phyloP scores from a whole-genome alignment of 768 basidiomycete genomes.

The Cantharellus anzutake region DNA sequence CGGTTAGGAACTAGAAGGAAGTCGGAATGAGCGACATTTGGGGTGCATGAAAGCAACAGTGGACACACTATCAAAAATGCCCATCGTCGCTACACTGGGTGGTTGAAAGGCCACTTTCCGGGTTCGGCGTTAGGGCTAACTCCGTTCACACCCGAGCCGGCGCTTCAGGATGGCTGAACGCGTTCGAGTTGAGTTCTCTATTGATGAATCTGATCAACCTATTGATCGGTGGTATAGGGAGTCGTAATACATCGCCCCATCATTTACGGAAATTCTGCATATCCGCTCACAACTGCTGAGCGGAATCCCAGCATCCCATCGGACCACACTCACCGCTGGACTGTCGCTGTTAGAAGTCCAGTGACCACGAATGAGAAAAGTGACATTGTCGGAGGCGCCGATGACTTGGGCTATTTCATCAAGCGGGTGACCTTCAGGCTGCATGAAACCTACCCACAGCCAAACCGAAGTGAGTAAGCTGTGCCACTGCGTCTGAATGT shows the following conservation, averaged over 20 bases:
- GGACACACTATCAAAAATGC: neutral
- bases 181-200: constrained; percentile 8
- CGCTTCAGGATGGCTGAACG: constrained; percentile 9
- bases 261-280: constrained; percentile 89
- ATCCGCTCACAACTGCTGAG: constrained; percentile 56
- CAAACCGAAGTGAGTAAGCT: constrained; percentile 57
- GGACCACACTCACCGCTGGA: constrained; percentile 93
- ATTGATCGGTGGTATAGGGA: constrained; percentile 31
- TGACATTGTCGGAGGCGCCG: constrained; percentile 71
- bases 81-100: neutral
- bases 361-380: constrained; percentile 41
- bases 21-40: neutral
- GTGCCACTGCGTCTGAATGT: neutral
- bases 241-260: constrained; percentile 76
- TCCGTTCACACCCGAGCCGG: neutral
- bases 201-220: constrained; percentile 3
- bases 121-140: neutral
- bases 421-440: constrained; percentile 94
- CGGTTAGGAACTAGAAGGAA: constrained; percentile 34
- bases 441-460: constrained; percentile 90
- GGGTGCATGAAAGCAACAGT: neutral
- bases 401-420: constrained; percentile 80
- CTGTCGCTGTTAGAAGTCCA: constrained; percentile 82
- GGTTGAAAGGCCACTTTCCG: constrained; percentile 5
- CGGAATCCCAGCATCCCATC: constrained; percentile 25